Evolutionary conservation across 2,329 filamentous ascomycete species (phyloP).

Genomic region (Ophiocordyceps unilateralis): DNA sequence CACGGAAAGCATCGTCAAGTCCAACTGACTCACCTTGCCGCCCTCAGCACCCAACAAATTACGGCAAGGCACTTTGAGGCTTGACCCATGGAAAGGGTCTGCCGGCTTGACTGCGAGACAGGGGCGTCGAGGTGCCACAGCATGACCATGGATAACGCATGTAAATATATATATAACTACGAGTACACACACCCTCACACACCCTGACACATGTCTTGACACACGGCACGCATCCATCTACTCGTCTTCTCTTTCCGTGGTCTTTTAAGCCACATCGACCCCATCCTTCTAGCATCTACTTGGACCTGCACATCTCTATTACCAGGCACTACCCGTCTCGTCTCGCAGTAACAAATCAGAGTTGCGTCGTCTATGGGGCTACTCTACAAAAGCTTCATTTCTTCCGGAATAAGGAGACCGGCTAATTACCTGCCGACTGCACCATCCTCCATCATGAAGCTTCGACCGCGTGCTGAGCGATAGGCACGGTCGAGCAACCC

Average conservation of each 20-base stretch:
- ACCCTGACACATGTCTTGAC: too few species aligned
- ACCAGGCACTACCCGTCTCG: background rate
- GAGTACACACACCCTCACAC: background rate
- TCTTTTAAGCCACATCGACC: too few species aligned
- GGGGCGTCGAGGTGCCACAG: background rate
- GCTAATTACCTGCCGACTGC: background rate
- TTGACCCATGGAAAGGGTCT: too few species aligned
- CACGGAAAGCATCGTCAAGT: background rate
- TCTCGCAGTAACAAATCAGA: background rate
- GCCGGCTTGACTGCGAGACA: background rate
- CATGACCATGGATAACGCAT: background rate
- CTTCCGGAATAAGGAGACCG: background rate
- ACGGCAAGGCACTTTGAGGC: too few species aligned
- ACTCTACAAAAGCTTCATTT: background rate
- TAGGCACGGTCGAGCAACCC: background rate
- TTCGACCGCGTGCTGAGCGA: background rate
- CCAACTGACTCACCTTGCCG: background rate
- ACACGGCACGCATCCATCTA: too few species aligned
- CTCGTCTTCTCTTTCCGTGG: too few species aligned
- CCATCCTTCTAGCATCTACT: too few species aligned
- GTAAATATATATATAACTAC: too few species aligned
- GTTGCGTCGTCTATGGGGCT: constrained; percentile 5
- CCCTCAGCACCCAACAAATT: background rate
- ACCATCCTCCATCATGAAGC: background rate
- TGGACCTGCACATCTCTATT: background rate